Conservation (phyloP, 768 basidiomycete species). For the Strobilomyces dryophilus region DNA sequence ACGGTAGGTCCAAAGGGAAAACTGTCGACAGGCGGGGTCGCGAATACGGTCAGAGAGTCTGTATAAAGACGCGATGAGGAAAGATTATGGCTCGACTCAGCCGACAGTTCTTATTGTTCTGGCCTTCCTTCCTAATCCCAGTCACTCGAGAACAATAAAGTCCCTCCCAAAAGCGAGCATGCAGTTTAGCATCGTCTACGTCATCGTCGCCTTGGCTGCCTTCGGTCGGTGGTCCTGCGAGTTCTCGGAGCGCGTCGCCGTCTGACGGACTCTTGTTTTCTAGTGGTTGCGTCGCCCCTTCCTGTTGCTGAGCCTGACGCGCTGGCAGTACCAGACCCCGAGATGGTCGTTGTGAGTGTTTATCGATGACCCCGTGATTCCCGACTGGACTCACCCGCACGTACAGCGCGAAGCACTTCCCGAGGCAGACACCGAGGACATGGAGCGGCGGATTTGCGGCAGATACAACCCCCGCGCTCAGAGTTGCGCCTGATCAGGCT, state of each 20-base stretch:
- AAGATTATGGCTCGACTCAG: too few species aligned
- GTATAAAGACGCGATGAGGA: conserved; percentile 24
- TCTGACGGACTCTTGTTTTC: background rate
- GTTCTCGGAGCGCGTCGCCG: background rate
- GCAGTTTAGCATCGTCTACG: conserved; percentile 27
- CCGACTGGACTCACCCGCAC: background rate
- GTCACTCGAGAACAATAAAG: conserved; percentile 26
- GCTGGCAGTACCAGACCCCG: background rate
- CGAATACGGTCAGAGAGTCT: background rate
- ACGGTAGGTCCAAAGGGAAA: conserved; percentile 27
- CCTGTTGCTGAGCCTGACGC: conserved; percentile 15
- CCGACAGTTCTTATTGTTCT: conserved; percentile 30
- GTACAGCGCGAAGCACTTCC: conserved; percentile 11
- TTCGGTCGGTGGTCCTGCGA: conserved; percentile 16
- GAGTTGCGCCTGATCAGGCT: background rate
- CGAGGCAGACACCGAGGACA: conserved; percentile 7
- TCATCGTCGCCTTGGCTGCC: conserved; percentile 26
- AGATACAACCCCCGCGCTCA: too few species aligned
- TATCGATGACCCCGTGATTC: too few species aligned
- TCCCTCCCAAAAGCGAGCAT: conserved; percentile 25
- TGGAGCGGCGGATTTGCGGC: conserved; percentile 14
- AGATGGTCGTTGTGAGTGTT: conserved; percentile 18
- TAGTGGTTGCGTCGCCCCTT: conserved; percentile 28
- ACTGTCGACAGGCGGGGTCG: background rate
- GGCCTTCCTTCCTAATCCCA: background rate